These are phyloP conservation scores for Zygnema cylindricum DNA, from an alignment of 139 green algal species.

Conservation along the genomic window DNA sequence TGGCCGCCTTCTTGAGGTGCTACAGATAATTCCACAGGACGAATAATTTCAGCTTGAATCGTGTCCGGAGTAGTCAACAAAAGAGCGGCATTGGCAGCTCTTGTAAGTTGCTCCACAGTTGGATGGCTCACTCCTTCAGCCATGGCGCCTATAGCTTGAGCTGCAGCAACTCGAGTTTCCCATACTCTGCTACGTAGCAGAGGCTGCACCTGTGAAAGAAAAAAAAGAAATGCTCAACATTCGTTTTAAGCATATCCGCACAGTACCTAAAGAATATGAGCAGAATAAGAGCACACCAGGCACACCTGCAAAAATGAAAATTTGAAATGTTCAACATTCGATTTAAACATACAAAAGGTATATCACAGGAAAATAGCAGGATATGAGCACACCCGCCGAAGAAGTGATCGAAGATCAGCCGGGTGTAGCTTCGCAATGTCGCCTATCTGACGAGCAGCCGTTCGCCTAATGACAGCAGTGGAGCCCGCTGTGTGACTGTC, in stretches of 20 bases:
- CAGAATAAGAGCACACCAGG: no score
- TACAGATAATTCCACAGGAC: conserved; percentile 6
- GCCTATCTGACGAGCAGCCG: conserved; percentile 81
- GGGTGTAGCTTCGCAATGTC: conserved; percentile 78
- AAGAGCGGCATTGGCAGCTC: not conserved
- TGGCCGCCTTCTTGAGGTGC: conserved; percentile 5
- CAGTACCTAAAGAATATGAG: no score
- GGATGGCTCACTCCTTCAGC: conserved; percentile 78
- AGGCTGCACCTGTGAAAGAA: conserved; percentile 67
- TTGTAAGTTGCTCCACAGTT: conserved; percentile 65
- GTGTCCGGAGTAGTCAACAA: not conserved
- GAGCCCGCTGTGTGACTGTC: conserved; percentile 71
- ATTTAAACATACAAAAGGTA: no score
- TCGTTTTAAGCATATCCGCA: not conserved
- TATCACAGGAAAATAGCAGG: no score
- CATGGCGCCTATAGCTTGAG: conserved; percentile 77
- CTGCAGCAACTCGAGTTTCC: conserved; percentile 82
- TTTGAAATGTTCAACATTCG: no score
- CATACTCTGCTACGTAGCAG: conserved; percentile 77
- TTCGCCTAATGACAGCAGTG: conserved; percentile 73
- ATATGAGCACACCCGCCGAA: conserved; percentile 79
- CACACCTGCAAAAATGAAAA: no score
- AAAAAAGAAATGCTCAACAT: not conserved
- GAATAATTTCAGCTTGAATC: not conserved
- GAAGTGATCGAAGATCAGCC: conserved; percentile 75